Percentiles rank a stretch among this genome's conserved stretches.
Evolutionary conservation across 495 filamentous ascomycete genomes (phyloP).

Genomic region (Usnea hakonensis): DNA sequence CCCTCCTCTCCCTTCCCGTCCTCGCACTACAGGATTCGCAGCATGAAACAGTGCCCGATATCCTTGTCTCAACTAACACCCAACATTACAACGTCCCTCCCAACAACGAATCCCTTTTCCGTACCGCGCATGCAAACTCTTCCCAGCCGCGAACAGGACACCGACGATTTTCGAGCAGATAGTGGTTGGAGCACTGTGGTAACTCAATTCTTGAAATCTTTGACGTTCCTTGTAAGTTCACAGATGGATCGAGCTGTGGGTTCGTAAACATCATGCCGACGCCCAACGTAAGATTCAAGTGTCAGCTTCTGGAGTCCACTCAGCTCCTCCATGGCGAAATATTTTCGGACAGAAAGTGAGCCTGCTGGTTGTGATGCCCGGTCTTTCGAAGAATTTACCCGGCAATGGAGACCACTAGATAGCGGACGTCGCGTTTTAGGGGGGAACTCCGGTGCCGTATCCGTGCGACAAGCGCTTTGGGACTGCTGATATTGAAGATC

Average conservation of each 20-base stretch:
- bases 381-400: neutral
- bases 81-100: neutral
- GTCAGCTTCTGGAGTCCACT: neutral
- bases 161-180: too few relatives aligned
- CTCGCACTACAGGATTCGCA: neutral
- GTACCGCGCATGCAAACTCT: neutral
- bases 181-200: too few relatives aligned
- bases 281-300: neutral
- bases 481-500: neutral
- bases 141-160: too few relatives aligned
- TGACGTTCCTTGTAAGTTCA: too few relatives aligned
- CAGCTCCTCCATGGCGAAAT: neutral
- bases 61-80: neutral
- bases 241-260: too few relatives aligned
- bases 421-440: neutral
- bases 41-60: neutral
- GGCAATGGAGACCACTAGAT: neutral
- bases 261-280: too few relatives aligned
- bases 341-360: neutral
- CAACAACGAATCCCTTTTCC: neutral
- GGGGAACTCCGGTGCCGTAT: neutral
- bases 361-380: neutral
- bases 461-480: neutral
- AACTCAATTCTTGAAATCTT: too few relatives aligned
- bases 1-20: neutral